phyloP scores from a whole-genome alignment of 2,329 filamentous ascomycete species.

The Helminthosporium solani region DNA sequence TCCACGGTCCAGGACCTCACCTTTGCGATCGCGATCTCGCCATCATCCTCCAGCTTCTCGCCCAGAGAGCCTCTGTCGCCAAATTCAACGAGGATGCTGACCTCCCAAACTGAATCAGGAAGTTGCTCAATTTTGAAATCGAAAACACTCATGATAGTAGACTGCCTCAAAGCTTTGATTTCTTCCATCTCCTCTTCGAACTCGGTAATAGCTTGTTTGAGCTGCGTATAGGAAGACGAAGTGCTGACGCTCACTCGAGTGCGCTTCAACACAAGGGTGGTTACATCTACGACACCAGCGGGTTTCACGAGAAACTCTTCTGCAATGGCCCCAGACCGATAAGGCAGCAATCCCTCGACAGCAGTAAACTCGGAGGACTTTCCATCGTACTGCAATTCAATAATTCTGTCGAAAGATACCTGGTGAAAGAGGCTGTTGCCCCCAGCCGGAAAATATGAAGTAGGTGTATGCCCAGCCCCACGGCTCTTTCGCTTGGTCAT shows the following conservation, averaged over 20 bases:
- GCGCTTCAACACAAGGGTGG: constrained; percentile 64
- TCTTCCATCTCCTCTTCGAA: constrained; percentile 76
- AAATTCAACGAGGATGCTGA: constrained; percentile 73
- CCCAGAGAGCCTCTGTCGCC: constrained; percentile 80
- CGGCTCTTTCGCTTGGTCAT: constrained; percentile 58
- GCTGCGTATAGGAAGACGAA: constrained; percentile 64
- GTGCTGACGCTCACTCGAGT: constrained; percentile 44
- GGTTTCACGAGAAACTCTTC: constrained; percentile 73
- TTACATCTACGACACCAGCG: constrained; percentile 51
- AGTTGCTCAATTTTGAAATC: constrained; percentile 70
- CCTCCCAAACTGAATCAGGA: constrained; percentile 63
- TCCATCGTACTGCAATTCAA: constrained; percentile 62
- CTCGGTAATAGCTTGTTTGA: constrained; percentile 74
- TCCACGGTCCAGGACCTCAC: constrained; percentile 90
- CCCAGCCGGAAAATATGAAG: constrained; percentile 44
- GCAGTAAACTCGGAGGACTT: constrained; percentile 67
- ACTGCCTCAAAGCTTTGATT: constrained; percentile 72
- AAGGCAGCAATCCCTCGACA: constrained; percentile 65
- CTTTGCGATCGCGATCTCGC: constrained; percentile 69
- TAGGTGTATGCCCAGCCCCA: constrained; percentile 31
- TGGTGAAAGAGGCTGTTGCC: constrained; percentile 19
- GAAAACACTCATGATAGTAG: constrained; percentile 74
- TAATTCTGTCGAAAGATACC: constrained; percentile 67
- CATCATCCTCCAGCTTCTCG: constrained; percentile 78
- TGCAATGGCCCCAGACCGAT: constrained; percentile 66